Base-by-base conservation (phyloP, 2,329 filamentous ascomycete species). In the Phyllosticta ampelicida region DNA sequence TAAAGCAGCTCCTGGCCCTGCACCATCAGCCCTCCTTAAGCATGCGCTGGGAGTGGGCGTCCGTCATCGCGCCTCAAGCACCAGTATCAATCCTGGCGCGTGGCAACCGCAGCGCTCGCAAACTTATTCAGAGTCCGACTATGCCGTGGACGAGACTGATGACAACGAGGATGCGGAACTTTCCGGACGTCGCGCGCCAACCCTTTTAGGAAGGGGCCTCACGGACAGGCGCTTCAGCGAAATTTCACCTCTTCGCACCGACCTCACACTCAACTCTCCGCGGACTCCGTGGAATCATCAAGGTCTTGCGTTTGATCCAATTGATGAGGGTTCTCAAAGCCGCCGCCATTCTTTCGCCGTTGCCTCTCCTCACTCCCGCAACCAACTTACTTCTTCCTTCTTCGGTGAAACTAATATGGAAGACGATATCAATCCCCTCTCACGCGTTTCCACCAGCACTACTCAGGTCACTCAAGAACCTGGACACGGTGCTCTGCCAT, bases 291-390 rank as follows among this genome's bases (percentile, higher is more conserved):
- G 86, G 63, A 86, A 81, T 64, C 84, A 5, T 77, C 85, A n/a
- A 84, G 82, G 1, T 6, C 36, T 44, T 18, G 13, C 36, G 3
- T 87, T 88, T 67, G 79, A 81, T 51, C 78, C 80, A 16, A 63
- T 81, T 21, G 77, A 76, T 3, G 85, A 88, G 61, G 76, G 83
- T 28, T 82, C 62, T 11, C 86, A 90, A 65, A 90, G 87, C 65
- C 81, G 89, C 60, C 83, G 89, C 26, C 89, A 92, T 70, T 92
- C 89, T 1, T 89, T 94, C 67, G 89, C 57, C 13, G 52, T 59
- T 20, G 53, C 54, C 21, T 51, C 53, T 18, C 57, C 53, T 36
- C 53, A 55, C 28, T 52, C 70, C 44, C 68, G 68, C 30, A 62
- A 63, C 23, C 66, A 63, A 51, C 66, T 71, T 50, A 64, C 63